phyloP scores from a whole-genome alignment of 352 stramenopile species.

The Pythium apleroticum region DNA sequence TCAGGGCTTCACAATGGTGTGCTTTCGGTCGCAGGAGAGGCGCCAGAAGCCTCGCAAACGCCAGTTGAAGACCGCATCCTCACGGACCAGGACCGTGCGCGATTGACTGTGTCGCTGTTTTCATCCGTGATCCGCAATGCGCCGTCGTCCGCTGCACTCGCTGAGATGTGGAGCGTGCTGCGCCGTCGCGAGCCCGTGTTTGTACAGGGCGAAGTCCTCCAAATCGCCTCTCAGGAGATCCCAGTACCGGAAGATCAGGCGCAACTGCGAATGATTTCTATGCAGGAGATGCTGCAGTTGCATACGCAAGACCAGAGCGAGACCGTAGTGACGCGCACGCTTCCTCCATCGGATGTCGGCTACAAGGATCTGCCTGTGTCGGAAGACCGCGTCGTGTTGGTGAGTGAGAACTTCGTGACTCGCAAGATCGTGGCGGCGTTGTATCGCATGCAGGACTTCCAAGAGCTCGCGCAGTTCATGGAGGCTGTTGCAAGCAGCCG shows the following conservation, averaged over 20 bases:
- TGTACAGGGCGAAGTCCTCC: not conserved
- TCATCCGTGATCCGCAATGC: not conserved
- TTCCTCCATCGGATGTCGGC: not conserved
- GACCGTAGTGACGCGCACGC: not conserved
- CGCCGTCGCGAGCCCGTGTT: slow-evolving; percentile 1
- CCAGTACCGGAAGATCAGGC: not conserved
- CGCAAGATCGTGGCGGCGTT: slow-evolving; percentile 5
- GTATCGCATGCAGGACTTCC: not conserved
- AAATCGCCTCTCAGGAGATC: not conserved
- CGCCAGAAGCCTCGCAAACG: slow-evolving; percentile 1
- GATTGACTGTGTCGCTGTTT: not conserved
- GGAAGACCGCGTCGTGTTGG: not conserved
- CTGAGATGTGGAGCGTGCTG: slow-evolving; percentile 3
- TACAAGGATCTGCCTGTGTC: not conserved
- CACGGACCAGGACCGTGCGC: not conserved
- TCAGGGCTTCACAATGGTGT: too few relatives aligned
- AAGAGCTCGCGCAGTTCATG: slow-evolving; percentile 6
- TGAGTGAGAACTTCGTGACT: slow-evolving; percentile 13
- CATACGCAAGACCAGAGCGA: not conserved
- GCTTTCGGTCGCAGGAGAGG: not conserved
- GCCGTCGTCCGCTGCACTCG: slow-evolving; percentile 1
- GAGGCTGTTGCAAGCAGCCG: slow-evolving; percentile 5
- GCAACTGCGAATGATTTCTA: slow-evolving; percentile 2
- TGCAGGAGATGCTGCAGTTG: slow-evolving; percentile 1
- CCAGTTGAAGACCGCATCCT: not conserved